Base-by-base conservation (phyloP, 257 asterid genomes). In the Dorcoceras hygrometricum region DNA sequence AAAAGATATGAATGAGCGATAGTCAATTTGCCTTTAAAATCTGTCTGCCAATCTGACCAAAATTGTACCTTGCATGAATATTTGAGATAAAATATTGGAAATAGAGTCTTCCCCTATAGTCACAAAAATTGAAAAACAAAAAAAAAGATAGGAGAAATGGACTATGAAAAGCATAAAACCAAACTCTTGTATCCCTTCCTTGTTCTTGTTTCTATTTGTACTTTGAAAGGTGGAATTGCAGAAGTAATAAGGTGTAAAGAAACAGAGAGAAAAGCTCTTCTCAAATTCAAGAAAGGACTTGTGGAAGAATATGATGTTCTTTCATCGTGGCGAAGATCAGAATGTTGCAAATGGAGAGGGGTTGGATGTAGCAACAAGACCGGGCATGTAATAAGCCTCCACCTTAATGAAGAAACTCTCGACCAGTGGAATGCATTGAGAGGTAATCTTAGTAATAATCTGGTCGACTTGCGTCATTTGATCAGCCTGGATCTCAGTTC, bases 261-360 rank as follows among this genome's bases (percentile, higher is more conserved):
- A 12, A 67, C 55, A 32, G 82, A 79, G 59, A 74, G 76, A 59
- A n/a, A n/a, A n/a, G n/a, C n/a, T n/a, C n/a, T n/a, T n/a, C n/a
- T n/a, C n/a, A n/a, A n/a, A n/a, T n/a, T 82, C 75, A 76, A 82
- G 65, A 22, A 24, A 60, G 76, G 65, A 36, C 57, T 82, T 14
- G 69, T 12, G 5, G 75, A 77, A 10, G 62, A 72, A 0, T 4
- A 2, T 1, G 72, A 56, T 2, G 9, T 46, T 18, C 73, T 76
- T 32, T 69, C 67, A 0, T 74, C 84, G 0, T 80, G 89, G 89
- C 71, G 74, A 67, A 39, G 16, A 11, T 80, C 67, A 16, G 77
- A 80, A 25, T 84, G 89, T 69, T 81, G 87, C 66, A 19, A 57
- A 11, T 84, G 89, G 86, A 6, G 19, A 1, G 81, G 80, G 0